These are phyloP conservation scores for Linnemannia zychae DNA, from an alignment of 192 early-diverging fungal genomes.

Conservation along the genomic window DNA sequence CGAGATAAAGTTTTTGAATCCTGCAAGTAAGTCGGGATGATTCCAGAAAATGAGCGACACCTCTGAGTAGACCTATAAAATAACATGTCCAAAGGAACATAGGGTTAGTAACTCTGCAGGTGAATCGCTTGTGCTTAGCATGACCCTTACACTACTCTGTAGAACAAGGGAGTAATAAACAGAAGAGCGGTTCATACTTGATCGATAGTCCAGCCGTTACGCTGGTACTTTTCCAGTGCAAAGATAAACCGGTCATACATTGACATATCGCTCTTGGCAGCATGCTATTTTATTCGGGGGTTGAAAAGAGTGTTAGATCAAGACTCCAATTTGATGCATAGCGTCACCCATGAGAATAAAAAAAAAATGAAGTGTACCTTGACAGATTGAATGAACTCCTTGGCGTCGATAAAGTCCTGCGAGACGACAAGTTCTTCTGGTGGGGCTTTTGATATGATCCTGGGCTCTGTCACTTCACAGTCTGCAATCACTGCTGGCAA, in stretches of 20 bases:
- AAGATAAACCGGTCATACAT: slow-evolving; percentile 57
- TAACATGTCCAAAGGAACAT: not conserved
- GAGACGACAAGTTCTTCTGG: slow-evolving; percentile 54
- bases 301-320: not conserved
- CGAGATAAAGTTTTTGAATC: slow-evolving; percentile 52
- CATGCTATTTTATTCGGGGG: slow-evolving; percentile 12
- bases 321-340: not conserved
- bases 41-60: slow-evolving; percentile 58
- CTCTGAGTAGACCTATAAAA: slow-evolving; percentile 47
- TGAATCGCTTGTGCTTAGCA: too few relatives aligned
- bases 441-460: slow-evolving; percentile 50
- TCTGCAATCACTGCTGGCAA: slow-evolving; percentile 33
- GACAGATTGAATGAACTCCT: slow-evolving; percentile 56
- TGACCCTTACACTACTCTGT: too few relatives aligned
- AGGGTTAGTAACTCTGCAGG: too few relatives aligned
- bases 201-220: slow-evolving; percentile 52
- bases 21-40: slow-evolving; percentile 44
- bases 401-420: slow-evolving; percentile 53
- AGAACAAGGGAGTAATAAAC: not conserved
- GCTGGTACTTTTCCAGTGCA: slow-evolving; percentile 54
- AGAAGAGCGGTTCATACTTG: slow-evolving; percentile 17
- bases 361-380: slow-evolving; percentile 17
- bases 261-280: slow-evolving; percentile 48
- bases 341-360: not conserved
- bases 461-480: slow-evolving; percentile 38